Evolutionary conservation across 2,329 filamentous ascomycete genomes (phyloP), one percentile per base, ranked within the genome.

Genomic region (Penicillium nordicum): DNA sequence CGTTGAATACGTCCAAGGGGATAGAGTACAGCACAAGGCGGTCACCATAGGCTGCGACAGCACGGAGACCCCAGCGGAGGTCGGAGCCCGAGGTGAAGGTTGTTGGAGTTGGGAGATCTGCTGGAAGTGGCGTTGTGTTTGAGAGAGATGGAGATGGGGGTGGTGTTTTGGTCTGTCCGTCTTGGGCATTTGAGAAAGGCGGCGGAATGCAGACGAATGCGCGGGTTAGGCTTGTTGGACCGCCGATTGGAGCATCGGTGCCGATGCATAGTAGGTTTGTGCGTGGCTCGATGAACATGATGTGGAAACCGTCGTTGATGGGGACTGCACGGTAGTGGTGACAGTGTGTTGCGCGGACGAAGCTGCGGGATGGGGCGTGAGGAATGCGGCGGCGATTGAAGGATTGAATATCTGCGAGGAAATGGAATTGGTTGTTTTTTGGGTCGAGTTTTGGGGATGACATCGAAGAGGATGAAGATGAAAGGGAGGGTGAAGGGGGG

Each of bases 261-360:
- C 86, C 86, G 16, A 89, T 72, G 58, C 81, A 86, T 7, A 89
- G 76, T 9, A 78, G 70, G 10, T 79, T 80, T 1, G 78, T 82
- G 11, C 71, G 70, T 5, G 85, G 84, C 65, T 88, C 85, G 7
- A 83, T 84, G 67, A 87, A 88, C 5, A 88, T 71, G 36, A 89
- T 76, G 62, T 88, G 84, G 54, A 82, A 75, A 1, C 86, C 85
- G 67, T 89, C 87, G 58, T 83, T 86, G 38, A 89, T 69, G 4
- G 87, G 86, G 12, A 87, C 72, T 2, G 85, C 85, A 44, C 80
- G 81, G 63, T 85, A 87, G 63, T 88, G 84, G 64, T 88, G 84
- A 34, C 79, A 79, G 46, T 74, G 76, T 1, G 73, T 76, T 16
- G 76, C 74, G 32, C 74, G 71, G n/a, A 79, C 67, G 9, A 73